These are phyloP conservation scores for Phytophthora ramorum DNA, from an alignment of 352 stramenopile species.

Conservation along the genomic window DNA sequence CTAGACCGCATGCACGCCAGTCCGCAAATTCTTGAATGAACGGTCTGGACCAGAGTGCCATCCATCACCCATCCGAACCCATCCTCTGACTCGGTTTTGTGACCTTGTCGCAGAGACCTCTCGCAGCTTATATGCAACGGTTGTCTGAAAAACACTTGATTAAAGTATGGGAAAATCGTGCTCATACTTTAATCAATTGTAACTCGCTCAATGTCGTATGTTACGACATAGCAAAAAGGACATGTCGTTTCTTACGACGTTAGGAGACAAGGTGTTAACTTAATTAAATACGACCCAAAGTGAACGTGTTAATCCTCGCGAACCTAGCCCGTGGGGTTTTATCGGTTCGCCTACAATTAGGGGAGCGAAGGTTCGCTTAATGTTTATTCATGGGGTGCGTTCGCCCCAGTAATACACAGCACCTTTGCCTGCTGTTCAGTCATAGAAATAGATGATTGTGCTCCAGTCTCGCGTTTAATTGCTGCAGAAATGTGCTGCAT, in stretches of 20 bases:
- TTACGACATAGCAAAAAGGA: slow-evolving; percentile 16
- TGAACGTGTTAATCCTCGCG: too few relatives aligned
- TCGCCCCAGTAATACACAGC: too few relatives aligned
- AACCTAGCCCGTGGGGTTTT: too few relatives aligned
- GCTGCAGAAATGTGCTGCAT: too few relatives aligned
- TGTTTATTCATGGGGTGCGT: too few relatives aligned
- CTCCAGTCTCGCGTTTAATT: too few relatives aligned
- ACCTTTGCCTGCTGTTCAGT: too few relatives aligned
- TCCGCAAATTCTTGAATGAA: slow-evolving; percentile 22
- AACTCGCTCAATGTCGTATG: slow-evolving; percentile 19
- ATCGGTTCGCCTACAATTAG: too few relatives aligned
- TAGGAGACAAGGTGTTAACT: too few relatives aligned
- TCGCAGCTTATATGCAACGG: slow-evolving; percentile 3
- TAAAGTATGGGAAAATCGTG: slow-evolving; percentile 7
- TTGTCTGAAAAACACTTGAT: slow-evolving; percentile 4
- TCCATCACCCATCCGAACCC: background rate
- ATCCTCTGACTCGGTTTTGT: background rate
- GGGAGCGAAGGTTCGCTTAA: too few relatives aligned
- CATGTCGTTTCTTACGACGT: slow-evolving; percentile 20
- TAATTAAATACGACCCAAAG: too few relatives aligned
- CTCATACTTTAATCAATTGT: slow-evolving; percentile 4
- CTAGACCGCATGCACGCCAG: slow-evolving; percentile 24
- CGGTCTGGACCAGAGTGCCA: background rate
- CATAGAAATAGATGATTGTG: too few relatives aligned
- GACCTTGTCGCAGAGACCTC: slow-evolving; percentile 5